These are phyloP conservation scores for Podospora australis DNA, from an alignment of 495 filamentous ascomycete species.

Conservation along the genomic window DNA sequence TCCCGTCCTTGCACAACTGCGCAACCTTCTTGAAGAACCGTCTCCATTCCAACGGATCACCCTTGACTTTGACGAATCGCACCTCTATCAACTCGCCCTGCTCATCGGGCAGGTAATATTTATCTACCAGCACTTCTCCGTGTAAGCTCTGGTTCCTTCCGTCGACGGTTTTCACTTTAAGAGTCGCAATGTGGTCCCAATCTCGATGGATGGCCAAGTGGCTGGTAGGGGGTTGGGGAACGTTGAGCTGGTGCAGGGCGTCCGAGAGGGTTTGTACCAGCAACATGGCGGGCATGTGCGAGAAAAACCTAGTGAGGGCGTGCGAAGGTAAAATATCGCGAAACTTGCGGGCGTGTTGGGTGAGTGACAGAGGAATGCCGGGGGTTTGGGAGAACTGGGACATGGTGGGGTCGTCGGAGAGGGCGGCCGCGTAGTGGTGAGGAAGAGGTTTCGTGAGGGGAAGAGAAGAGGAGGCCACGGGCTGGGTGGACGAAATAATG, in stretches of 20 bases:
- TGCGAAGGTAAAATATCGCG: constrained; percentile 76
- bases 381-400: constrained; percentile 83
- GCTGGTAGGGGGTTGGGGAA: constrained; percentile 55
- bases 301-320: constrained; percentile 86
- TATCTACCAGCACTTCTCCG: constrained; percentile 78
- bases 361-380: constrained; percentile 69
- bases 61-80: constrained; percentile 87
- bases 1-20: constrained; percentile 73
- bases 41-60: constrained; percentile 95
- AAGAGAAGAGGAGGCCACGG: constrained; percentile 22
- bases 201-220: constrained; percentile 20
- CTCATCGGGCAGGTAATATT: constrained; percentile 37
- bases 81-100: constrained; percentile 65
- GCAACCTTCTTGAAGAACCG: constrained; percentile 93
- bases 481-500: constrained; percentile 53
- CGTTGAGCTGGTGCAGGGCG: constrained; percentile 73
- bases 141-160: constrained; percentile 70
- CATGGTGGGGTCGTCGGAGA: constrained; percentile 86
- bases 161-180: constrained; percentile 72
- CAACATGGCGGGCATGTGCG: constrained; percentile 65
- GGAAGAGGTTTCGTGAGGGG: background rate
- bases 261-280: constrained; percentile 75
- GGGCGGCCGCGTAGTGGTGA: constrained; percentile 46
- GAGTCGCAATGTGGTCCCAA: constrained; percentile 49
- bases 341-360: constrained; percentile 83